Base-by-base conservation (phyloP, 805 yeast species). In the Kodamaea restingae region DNA sequence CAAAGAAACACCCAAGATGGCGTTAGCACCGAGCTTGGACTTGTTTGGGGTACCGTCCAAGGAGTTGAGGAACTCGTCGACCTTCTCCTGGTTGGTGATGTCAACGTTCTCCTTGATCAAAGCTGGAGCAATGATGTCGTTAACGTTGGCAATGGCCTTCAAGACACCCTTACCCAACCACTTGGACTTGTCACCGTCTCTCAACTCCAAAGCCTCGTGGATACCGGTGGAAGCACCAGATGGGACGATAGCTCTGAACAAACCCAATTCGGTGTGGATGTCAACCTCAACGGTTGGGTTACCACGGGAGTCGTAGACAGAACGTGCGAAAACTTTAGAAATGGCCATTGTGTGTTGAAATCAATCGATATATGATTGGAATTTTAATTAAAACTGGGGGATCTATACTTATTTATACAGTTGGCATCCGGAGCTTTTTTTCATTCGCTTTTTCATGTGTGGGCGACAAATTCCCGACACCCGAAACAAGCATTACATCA, bases 261-360 rank as follows among this genome's bases (percentile, higher is more conserved):
- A 60, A 63, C 98, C 98, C 63, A 85, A 80, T 50, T 77, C 91
- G 63, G 98, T 91, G 79, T 84, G 75, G 60, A 91, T 63, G 65
- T 93, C 98, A 56, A 93, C 98, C 81, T 93, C 98, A 59, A 93
- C 98, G 57, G 98, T 91, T 76, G 98, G 98, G 83, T 91, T 93
- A 75, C 98, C 98, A 76, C 98, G 88, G 60, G 98, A 91, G 77
- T 91, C 98, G 84, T 93, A 91, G 73, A 91, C 96, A 80, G 81
- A 84, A 76, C 98, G 90, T 61, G 98, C 86, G 71, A 76, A 81
- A 58, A 90, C 74, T 73, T 91, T 90, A 55, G 86, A 69, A 61
- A 87, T 79, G 57, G 96, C 84, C 95, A 87, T 87, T 66, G 41
- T 65, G 42, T 21, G 18, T 28, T 20, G 21, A 18, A 26, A 32